Evolutionary conservation across 352 stramenopile species (phyloP).

Genomic region (Pythium sukuiense): DNA sequence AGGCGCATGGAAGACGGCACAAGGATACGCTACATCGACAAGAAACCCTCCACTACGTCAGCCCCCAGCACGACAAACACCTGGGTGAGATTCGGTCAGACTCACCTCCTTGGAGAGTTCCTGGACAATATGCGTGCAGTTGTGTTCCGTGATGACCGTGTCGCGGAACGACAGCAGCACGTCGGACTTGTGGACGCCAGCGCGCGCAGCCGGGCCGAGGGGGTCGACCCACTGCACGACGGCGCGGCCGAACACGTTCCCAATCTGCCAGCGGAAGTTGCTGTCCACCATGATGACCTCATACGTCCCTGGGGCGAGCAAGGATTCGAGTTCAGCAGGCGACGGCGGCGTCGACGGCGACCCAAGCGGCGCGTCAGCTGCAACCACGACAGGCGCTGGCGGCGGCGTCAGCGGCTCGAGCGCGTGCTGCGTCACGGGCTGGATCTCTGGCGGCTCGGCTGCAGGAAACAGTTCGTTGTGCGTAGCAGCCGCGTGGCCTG

Average conservation of each 20-base stretch:
- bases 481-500: slow-evolving; percentile 15
- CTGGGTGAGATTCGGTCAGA: background rate
- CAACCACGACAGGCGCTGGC: slow-evolving; percentile 7
- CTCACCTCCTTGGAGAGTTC: slow-evolving; percentile 75
- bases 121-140: slow-evolving; percentile 74
- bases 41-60: slow-evolving; percentile 3
- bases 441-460: slow-evolving; percentile 39
- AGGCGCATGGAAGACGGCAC: slow-evolving; percentile 73
- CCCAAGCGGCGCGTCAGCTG: slow-evolving; percentile 10
- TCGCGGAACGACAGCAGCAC: slow-evolving; percentile 78
- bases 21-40: slow-evolving; percentile 42
- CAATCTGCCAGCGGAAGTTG: slow-evolving; percentile 83
- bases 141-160: slow-evolving; percentile 72
- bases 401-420: slow-evolving; percentile 53
- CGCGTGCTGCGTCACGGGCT: slow-evolving; percentile 50
- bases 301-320: slow-evolving; percentile 70
- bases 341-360: slow-evolving; percentile 31
- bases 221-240: slow-evolving; percentile 81
- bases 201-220: slow-evolving; percentile 56
- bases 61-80: background rate
- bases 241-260: slow-evolving; percentile 78
- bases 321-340: slow-evolving; percentile 38
- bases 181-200: slow-evolving; percentile 83
- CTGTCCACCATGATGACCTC: slow-evolving; percentile 78
- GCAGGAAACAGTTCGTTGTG: slow-evolving; percentile 33